Evolutionary conservation across 2,329 filamentous ascomycete species (phyloP), one percentile per base, ranked within the genome.

Genomic region (Sarocladium strictum): DNA sequence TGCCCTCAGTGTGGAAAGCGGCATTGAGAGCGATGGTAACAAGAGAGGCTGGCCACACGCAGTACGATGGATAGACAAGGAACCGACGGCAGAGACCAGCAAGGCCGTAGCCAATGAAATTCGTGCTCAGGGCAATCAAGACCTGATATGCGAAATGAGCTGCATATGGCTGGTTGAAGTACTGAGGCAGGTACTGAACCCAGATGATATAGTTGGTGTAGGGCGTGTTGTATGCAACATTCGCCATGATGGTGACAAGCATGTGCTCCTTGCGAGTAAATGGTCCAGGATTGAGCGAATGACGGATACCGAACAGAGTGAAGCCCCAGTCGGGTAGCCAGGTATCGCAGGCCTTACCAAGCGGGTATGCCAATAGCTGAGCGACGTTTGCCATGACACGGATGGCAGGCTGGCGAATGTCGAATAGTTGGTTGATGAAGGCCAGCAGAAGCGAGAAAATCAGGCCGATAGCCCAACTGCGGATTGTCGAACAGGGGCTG

Each of bases 201-300:
- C 76, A 80, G 57, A 80, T 76, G 55, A 81, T 79, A 61, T 78
- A 72, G 65, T 76, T 77, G 2, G 78, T 81, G 61, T 80, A 81
- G 0, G 78, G 78, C 3, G 72, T 71, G 56, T 74, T 75, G 65
- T 73, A 77, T 12, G 76, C 75, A 12, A 79, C 78, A 63, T 86
- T 85, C 54, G 84, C 81, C 78, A 82, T 81, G 64, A 82, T 79
- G 56, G 77, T 78, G 58, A 83, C 79, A 38, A 84, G 70, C 72
- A 81, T 80, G 62, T 84, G 81, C 64, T 84, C 81, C 66, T 84
- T 84, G 61, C 76, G 76, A 54, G 76, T 78, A 62, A 84, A 84
- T 2, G 75, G 76, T 0, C 79, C 79, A 0, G 80, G 79, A 60
- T 82, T 83, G 14, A 81, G 69, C 4, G 71, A 74, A 61, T 78